Base-by-base conservation (phyloP, 1,284 basidiomycete species). In the Vanrija pseudolonga region DNA sequence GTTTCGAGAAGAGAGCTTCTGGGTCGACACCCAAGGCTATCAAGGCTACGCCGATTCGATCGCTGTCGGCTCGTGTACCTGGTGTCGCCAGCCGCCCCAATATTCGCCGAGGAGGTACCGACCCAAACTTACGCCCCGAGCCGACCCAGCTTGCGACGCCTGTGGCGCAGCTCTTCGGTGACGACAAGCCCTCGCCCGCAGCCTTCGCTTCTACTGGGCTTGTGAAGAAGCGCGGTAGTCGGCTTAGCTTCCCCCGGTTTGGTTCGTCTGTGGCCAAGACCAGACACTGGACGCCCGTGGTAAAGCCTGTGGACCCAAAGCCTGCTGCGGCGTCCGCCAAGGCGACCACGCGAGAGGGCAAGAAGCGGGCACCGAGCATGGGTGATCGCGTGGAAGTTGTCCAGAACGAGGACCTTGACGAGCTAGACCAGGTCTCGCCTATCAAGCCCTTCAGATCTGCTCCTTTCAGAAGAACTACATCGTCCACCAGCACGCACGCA, bases 201-300 rank as follows among this genome's bases (percentile, higher is more conserved):
- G 75, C 74, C 3, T 77, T 77, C 41, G 68, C 67, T 8, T 73
- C 72, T 9, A 69, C 72, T 1, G 75, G 75, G 0, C 55, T 77
- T 19, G 63, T 73, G 38, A 75, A 75, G 63, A 77, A 77, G 56
- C 66, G 65, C 28, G 71, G 71, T 3, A 65, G 61, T 1, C 55
- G 64, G 3, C 43, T 64, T 0, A 62, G 62, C 38, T 60, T 72
- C 5, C 70, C 72, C 1, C 61, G 55, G 17, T 72, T 74, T 32
- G 32, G 32, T 9, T 32, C 32, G 32, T 9, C 32, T 32, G 32
- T 32, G 32, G 12, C 51, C 64, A 62, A 9, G 53, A 50, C 38
- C 12, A 32, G 32, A 15, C 43, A 14, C 44, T 53, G 47, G 47
- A 52, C 55, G 6, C 47, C 55, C 6, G 20, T 56, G 46, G 15